A percentile compares a stretch with the other conserved stretches of the same genome.
Conservation (phyloP, 441 rosid species). For the Populus hybrid region DNA sequence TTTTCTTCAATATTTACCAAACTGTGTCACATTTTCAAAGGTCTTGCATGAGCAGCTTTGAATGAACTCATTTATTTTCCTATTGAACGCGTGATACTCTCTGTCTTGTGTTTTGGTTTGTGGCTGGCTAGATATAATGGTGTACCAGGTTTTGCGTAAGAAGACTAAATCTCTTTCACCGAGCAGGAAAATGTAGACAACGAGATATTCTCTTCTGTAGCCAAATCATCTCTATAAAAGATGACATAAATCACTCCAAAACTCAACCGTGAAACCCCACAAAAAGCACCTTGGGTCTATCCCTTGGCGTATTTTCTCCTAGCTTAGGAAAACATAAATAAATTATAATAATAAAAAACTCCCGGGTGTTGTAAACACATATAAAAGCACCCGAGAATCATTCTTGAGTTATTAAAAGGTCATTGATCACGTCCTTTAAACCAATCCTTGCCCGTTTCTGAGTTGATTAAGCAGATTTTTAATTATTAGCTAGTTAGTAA, state of each 20-base stretch:
- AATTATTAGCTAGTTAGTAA: not conserved
- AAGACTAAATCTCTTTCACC: not conserved
- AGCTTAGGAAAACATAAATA: not conserved
- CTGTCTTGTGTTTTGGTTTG: not conserved
- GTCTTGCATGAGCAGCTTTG: not conserved
- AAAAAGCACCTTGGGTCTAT: not conserved
- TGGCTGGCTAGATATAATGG: not conserved
- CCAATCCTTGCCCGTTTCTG: not conserved
- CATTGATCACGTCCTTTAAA: not conserved
- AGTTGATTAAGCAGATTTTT: not conserved
- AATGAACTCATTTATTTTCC: not conserved
- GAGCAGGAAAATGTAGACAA: not conserved
- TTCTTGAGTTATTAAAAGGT: not conserved
- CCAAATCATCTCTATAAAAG: conserved; percentile 1
- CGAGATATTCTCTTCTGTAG: not conserved
- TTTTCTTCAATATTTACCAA: not conserved
- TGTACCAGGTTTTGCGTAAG: not conserved
- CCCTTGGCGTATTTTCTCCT: not conserved
- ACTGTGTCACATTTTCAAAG: not conserved
- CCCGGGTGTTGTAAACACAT: not conserved
- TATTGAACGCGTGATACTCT: not conserved
- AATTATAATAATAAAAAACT: not conserved
- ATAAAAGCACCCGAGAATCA: not conserved
- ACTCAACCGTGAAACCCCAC: conserved; percentile 1
- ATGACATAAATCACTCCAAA: not conserved